Evolutionary conservation across 2,329 filamentous ascomycete species (phyloP).

Genomic region (Zymoseptoria tritici): DNA sequence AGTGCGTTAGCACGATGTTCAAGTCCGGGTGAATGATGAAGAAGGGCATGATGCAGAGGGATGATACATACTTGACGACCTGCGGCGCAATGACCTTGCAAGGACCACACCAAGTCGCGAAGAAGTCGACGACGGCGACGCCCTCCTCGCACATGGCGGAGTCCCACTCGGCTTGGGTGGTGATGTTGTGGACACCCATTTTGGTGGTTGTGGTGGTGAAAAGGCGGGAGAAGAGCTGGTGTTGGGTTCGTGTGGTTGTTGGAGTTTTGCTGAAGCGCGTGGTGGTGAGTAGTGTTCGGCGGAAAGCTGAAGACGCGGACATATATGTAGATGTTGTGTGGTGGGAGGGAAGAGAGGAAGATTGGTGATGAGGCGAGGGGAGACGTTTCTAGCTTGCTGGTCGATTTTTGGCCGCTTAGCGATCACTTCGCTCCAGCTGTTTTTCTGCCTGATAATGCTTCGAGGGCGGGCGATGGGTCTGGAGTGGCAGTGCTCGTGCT

Average conservation of each 20-base stretch:
- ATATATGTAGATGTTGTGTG: slow-evolving; percentile 18
- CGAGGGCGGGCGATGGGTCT: neutral
- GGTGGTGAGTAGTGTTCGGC: slow-evolving; percentile 38
- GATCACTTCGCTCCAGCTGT: neutral
- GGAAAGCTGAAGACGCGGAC: slow-evolving; percentile 31
- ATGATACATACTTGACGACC: slow-evolving; percentile 50
- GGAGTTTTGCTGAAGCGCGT: slow-evolving; percentile 8
- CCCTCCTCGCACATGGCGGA: slow-evolving; percentile 43
- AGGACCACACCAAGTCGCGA: slow-evolving; percentile 86
- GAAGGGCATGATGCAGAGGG: no score
- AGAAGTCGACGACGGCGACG: slow-evolving; percentile 70
- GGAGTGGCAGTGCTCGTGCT: neutral
- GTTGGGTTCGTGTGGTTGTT: slow-evolving; percentile 13
- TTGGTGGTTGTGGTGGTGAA: slow-evolving; percentile 41
- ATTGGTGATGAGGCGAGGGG: neutral
- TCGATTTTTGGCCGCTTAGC: neutral
- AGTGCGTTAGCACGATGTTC: slow-evolving; percentile 5
- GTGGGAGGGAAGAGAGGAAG: neutral
- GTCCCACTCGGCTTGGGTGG: slow-evolving; percentile 54
- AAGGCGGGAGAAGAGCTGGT: slow-evolving; percentile 22
- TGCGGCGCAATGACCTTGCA: slow-evolving; percentile 85
- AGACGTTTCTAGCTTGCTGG: neutral
- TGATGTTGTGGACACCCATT: slow-evolving; percentile 45
- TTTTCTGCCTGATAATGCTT: neutral
- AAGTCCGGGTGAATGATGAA: no score